Base-by-base conservation (phyloP, 2,329 filamentous ascomycete genomes). In the Nothophoma quercina region DNA sequence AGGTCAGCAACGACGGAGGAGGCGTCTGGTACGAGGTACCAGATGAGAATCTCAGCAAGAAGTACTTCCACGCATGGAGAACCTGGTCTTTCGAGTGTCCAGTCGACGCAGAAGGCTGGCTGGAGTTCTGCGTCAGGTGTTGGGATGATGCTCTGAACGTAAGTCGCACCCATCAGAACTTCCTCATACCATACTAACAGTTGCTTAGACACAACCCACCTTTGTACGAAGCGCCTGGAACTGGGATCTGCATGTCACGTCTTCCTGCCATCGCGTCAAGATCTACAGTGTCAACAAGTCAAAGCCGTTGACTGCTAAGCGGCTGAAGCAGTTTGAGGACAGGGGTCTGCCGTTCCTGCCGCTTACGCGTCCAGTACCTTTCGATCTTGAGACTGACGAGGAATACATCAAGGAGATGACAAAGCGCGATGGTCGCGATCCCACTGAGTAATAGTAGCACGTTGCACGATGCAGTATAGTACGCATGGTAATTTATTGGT, bases 211-310 rank as follows among this genome's bases (percentile, higher is more conserved):
- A 1, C 77, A 79, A 58, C 77, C 77, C 7, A 75, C 74, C 0
- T 75, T 64, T 56, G 76, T 79, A 36, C 67, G 76, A 34, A 73
- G 68, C 30, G 76, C 77, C 39, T 79, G 77, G 76, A 88, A 88
- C 62, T 88, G 85, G 84, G 85, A 83, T 13, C 70, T 88, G 16
- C 86, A 88, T 62, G 85, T 88, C 3, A 88, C 85, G 0, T 83
- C 79, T 6, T 84, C 80, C 0, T 85, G 82, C 50, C 86, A 88
- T 55, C 77, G 84, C 1, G 78, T 88, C 59, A 66, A 66, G 28
- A 16, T 66, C 16, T 88, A 87, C 68, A 88, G 85, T 59, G 79
- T 88, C 44, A 88, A 88, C 70, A 78, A 73, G 59, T 75, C 71
- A 2, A 78, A 74, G 28, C 76, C 79, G 1, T 57, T 59, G 2